phyloP scores from a whole-genome alignment of 2,329 filamentous ascomycete species.

The Leptographium wingfieldii region DNA sequence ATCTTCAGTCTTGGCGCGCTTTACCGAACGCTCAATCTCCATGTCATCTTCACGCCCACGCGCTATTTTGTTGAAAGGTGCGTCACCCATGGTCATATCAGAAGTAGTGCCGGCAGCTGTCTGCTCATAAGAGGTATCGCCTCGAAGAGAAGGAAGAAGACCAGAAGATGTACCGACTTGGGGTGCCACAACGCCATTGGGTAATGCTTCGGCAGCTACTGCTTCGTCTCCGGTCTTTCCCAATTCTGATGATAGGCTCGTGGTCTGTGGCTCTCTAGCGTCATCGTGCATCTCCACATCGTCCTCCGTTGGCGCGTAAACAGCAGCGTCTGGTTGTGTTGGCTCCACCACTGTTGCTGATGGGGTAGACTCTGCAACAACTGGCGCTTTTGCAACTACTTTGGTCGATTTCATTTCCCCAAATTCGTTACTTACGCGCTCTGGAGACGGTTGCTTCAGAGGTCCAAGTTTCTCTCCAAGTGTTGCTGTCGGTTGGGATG shows the following conservation, averaged over 20 bases:
- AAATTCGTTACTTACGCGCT: not conserved
- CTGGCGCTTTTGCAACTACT: not conserved
- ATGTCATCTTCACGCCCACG: constrained; percentile 69
- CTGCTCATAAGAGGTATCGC: constrained; percentile 21
- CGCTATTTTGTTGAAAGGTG: constrained; percentile 46
- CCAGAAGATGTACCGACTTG: constrained; percentile 5
- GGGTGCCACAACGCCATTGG: not conserved
- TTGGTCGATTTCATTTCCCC: not conserved
- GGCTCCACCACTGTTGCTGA: not conserved
- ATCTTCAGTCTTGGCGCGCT: constrained; percentile 59
- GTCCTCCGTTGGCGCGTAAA: not conserved
- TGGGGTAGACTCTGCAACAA: not conserved
- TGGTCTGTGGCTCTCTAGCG: not conserved
- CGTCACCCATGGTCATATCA: constrained; percentile 30
- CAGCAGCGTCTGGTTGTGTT: not conserved
- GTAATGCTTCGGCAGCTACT: not conserved
- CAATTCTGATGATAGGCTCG: not conserved
- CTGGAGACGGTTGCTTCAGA: not conserved
- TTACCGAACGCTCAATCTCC: constrained; percentile 54
- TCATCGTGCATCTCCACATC: not conserved
- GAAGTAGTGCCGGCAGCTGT: constrained; percentile 16
- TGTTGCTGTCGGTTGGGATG: not conserved
- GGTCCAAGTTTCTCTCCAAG: not conserved
- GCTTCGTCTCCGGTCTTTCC: not conserved
- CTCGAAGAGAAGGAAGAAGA: constrained; percentile 10